Percentiles rank a stretch among this genome's conserved stretches.
phyloP scores from a whole-genome alignment of 2,329 filamentous ascomycete genomes.

The Xylaria sp. region DNA sequence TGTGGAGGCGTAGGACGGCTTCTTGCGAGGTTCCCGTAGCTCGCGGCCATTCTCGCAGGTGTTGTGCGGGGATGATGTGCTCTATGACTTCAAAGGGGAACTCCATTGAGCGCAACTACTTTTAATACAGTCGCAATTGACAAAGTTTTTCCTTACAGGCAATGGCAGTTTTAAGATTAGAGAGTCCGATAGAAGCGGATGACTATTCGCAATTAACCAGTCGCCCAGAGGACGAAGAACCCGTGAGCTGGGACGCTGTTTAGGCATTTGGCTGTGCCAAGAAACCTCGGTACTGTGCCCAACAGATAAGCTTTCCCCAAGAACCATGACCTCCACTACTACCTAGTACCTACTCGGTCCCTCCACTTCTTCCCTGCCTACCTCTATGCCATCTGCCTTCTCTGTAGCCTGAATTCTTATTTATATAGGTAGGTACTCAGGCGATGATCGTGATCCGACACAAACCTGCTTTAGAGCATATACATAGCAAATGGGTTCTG shows the following conservation, averaged over 20 bases:
- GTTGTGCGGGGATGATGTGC: constrained; percentile 72
- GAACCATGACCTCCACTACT: too few species aligned
- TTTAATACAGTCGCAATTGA: neutral
- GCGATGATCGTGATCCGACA: too few species aligned
- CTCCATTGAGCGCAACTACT: neutral
- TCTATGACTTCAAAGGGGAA: constrained; percentile 67
- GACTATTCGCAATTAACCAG: neutral
- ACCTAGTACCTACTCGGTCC: neutral
- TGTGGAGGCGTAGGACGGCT: constrained; percentile 70
- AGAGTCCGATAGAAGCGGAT: neutral
- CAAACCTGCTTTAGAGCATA: too few species aligned
- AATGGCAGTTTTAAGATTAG: too few species aligned
- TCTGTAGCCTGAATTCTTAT: too few species aligned
- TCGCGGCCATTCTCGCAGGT: constrained; percentile 79
- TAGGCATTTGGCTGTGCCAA: neutral
- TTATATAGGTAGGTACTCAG: too few species aligned
- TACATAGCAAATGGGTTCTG: neutral
- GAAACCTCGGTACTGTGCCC: neutral
- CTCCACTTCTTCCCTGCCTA: neutral
- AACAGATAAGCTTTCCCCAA: too few species aligned
- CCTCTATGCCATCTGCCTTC: too few species aligned
- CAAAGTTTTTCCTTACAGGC: neutral
- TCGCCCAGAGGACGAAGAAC: too few species aligned
- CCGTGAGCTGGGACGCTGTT: neutral
- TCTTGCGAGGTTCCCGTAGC: constrained; percentile 74